phyloP scores from a whole-genome alignment of 495 filamentous ascomycete species.

The Penicillium antarcticum region DNA sequence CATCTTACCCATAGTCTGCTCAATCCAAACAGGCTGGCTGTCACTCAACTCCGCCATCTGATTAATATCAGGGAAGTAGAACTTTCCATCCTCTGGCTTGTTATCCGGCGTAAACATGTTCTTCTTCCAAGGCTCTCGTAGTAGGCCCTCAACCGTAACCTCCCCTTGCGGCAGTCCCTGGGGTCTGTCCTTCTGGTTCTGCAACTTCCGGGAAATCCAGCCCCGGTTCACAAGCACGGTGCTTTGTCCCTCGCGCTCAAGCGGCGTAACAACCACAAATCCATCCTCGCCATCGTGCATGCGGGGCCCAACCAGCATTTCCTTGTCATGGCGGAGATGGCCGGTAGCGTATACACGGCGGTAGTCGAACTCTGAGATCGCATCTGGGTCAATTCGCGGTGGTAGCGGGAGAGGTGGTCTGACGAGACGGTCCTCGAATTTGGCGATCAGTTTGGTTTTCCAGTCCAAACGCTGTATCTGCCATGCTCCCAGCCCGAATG shows the following conservation, averaged over 20 bases:
- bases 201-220: conserved; percentile 76
- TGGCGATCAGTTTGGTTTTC: conserved; percentile 90
- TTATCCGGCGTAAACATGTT: conserved; percentile 97
- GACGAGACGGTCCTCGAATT: conserved; percentile 84
- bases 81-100: conserved; percentile 73
- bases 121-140: conserved; percentile 90
- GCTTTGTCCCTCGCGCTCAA: conserved; percentile 66
- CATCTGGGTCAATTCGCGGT: conserved; percentile 71
- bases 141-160: conserved; percentile 76
- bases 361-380: conserved; percentile 88
- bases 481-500: conserved; percentile 89
- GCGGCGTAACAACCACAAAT: conserved; percentile 84
- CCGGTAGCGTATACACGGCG: conserved; percentile 78
- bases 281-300: conserved; percentile 86
- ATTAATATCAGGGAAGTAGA: conserved; percentile 90
- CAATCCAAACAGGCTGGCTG: conserved; percentile 88
- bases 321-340: conserved; percentile 75
- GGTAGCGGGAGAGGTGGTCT: conserved; percentile 85
- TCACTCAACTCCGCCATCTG: conserved; percentile 88
- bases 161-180: conserved; percentile 60
- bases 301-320: conserved; percentile 93
- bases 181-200: conserved; percentile 56
- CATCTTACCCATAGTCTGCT: conserved; percentile 83
- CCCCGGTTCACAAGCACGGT: conserved; percentile 83
- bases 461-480: conserved; percentile 89